Evolutionary conservation across 768 basidiomycete genomes (phyloP).

Genomic region (Pleurotus sapidus): DNA sequence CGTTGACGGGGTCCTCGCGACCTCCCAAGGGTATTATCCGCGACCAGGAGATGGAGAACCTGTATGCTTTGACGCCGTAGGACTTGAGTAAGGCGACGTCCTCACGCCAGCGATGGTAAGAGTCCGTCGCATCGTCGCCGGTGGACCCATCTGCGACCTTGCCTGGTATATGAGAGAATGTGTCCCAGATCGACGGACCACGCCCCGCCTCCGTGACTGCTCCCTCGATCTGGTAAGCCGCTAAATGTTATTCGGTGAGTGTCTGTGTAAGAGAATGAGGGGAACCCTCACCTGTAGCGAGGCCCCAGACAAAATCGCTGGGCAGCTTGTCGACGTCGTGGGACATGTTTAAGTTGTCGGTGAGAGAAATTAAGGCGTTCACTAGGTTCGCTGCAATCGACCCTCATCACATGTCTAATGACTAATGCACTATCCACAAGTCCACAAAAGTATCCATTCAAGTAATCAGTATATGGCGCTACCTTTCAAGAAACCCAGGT

Average conservation of each 20-base stretch:
- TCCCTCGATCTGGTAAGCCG: conserved; percentile 75
- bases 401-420: too few species aligned
- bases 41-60: conserved; percentile 75
- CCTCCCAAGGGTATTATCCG: conserved; percentile 68
- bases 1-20: conserved; percentile 59
- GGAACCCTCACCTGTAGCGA: conserved; percentile 27
- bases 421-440: too few species aligned
- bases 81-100: conserved; percentile 59
- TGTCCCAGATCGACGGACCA: conserved; percentile 72
- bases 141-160: conserved; percentile 60
- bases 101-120: conserved; percentile 61
- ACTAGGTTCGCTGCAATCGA: too few species aligned
- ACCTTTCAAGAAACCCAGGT: too few species aligned
- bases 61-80: conserved; percentile 69
- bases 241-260: conserved; percentile 22
- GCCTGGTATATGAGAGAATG: conserved; percentile 55
- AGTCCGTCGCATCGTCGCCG: conserved; percentile 69
- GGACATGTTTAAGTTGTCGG: too few species aligned
- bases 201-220: conserved; percentile 52
- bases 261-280: neutral
- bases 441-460: too few species aligned
- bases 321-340: conserved; percentile 17
- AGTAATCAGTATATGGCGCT: too few species aligned
- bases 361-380: too few species aligned
- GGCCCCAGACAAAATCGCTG: conserved; percentile 30